Evolutionary conservation across 352 stramenopile species (phyloP).

Genomic region (Blastocystis sp.): DNA sequence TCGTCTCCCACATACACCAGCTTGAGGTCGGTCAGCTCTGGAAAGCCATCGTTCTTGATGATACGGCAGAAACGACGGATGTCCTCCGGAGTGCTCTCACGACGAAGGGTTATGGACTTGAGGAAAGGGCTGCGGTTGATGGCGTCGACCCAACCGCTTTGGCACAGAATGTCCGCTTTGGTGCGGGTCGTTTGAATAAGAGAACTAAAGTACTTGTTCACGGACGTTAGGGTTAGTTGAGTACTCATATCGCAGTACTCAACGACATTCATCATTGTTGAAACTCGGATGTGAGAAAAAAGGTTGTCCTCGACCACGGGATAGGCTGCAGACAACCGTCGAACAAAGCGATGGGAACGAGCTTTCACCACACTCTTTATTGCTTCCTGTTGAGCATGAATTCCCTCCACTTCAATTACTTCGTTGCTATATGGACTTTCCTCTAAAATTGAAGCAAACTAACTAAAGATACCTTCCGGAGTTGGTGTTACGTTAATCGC

Average conservation of each 20-base stretch:
- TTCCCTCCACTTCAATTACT: neutral
- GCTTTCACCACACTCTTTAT: constrained; percentile 36
- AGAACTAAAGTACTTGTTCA: constrained; percentile 52
- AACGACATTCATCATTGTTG: constrained; percentile 21
- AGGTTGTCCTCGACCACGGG: constrained; percentile 3
- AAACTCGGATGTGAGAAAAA: constrained; percentile 16
- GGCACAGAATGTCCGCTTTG: constrained; percentile 28
- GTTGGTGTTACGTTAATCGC: constrained; percentile 20
- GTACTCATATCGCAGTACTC: constrained; percentile 35
- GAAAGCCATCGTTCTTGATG: constrained; percentile 55
- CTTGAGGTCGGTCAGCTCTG: constrained; percentile 33
- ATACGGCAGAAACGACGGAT: constrained; percentile 34
- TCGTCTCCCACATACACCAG: constrained; percentile 52
- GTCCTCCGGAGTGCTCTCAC: constrained; percentile 45
- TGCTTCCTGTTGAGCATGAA: constrained; percentile 33
- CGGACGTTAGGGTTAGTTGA: neutral
- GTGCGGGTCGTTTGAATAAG: constrained; percentile 39
- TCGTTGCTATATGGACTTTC: neutral
- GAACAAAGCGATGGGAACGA: constrained; percentile 37
- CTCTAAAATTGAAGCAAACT: neutral
- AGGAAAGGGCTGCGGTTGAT: constrained; percentile 58
- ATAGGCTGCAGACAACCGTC: neutral
- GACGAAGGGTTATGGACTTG: neutral
- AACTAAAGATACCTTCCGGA: neutral
- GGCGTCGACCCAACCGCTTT: constrained; percentile 34